Evolutionary conservation across 257 asterid genomes (phyloP).

Genomic region (Petunia secreta): DNA sequence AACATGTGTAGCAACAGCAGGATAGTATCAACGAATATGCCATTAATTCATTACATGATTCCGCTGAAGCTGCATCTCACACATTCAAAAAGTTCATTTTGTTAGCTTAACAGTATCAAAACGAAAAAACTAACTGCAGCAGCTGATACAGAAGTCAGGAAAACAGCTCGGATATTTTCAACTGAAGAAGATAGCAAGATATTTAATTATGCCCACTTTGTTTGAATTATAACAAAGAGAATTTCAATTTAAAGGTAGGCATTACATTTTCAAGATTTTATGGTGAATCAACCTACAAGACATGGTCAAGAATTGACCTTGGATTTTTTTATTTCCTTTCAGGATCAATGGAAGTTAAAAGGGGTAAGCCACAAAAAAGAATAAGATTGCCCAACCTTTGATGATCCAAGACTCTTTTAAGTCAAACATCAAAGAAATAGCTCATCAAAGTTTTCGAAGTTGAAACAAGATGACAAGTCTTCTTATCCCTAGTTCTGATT

Average conservation of each 20-base stretch:
- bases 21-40: conserved; percentile 84
- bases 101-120: conserved; percentile 7
- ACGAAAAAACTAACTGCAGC: conserved; percentile 5
- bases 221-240: not conserved
- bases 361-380: not conserved
- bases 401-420: not conserved
- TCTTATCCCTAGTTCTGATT: conserved; percentile 9
- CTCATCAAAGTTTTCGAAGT: not conserved
- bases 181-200: not conserved
- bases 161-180: conserved; percentile 16
- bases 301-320: not conserved
- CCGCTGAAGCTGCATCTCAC: conserved; percentile 70
- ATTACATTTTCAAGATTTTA: conserved; percentile 4
- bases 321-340: not conserved
- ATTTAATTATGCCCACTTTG: conserved; percentile 1
- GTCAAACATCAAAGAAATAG: not conserved
- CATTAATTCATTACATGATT: conserved; percentile 84
- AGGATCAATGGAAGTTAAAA: not conserved
- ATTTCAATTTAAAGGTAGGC: not conserved
- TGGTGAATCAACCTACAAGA: not conserved
- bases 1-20: conserved; percentile 95
- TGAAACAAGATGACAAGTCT: conserved; percentile 13
- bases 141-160: conserved; percentile 7
- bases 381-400: not conserved
- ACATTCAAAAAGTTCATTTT: conserved; percentile 15